phyloP scores from a whole-genome alignment of 1,284 basidiomycete species.

The Malassezia obtusa region DNA sequence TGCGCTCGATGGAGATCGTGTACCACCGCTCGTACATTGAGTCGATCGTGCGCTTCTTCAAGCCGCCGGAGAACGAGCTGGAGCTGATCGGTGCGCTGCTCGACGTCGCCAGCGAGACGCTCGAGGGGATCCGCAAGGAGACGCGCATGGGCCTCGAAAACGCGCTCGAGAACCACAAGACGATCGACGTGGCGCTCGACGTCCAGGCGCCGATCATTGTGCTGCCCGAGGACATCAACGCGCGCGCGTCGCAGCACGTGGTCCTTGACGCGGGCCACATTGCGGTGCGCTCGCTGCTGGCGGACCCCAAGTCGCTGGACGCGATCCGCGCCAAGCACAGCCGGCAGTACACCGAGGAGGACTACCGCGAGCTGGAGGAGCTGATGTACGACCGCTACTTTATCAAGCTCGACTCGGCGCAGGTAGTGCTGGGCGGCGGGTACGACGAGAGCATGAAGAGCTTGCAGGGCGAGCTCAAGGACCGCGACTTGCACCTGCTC shows the following conservation, averaged over 20 bases:
- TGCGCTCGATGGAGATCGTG: constrained; percentile 96
- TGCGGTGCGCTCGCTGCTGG: constrained; percentile 78
- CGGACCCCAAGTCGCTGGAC: constrained; percentile 69
- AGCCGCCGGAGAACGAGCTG: constrained; percentile 84
- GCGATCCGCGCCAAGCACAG: constrained; percentile 76
- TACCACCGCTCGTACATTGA: constrained; percentile 93
- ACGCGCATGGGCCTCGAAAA: constrained; percentile 89
- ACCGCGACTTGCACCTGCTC: constrained; percentile 58
- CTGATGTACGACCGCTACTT: constrained; percentile 93
- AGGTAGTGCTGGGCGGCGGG: constrained; percentile 85
- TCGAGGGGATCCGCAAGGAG: constrained; percentile 89
- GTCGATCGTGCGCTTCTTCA: constrained; percentile 83
- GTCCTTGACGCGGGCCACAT: constrained; percentile 97
- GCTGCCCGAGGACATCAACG: constrained; percentile 74
- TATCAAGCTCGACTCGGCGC: constrained; percentile 71
- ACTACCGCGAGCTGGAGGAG: constrained; percentile 76
- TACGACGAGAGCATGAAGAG: constrained; percentile 63
- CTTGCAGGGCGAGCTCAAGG: constrained; percentile 56
- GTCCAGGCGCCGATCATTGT: constrained; percentile 97
- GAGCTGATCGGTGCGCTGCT: constrained; percentile 68
- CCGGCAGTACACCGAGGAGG: constrained; percentile 75
- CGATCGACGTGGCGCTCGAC: constrained; percentile 87
- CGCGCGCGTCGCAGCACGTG: constrained; percentile 69
- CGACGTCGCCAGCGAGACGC: constrained; percentile 80
- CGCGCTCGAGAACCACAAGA: constrained; percentile 86